Conservation (phyloP, 257 asterid species). For the Gynochthodes officinalis region DNA sequence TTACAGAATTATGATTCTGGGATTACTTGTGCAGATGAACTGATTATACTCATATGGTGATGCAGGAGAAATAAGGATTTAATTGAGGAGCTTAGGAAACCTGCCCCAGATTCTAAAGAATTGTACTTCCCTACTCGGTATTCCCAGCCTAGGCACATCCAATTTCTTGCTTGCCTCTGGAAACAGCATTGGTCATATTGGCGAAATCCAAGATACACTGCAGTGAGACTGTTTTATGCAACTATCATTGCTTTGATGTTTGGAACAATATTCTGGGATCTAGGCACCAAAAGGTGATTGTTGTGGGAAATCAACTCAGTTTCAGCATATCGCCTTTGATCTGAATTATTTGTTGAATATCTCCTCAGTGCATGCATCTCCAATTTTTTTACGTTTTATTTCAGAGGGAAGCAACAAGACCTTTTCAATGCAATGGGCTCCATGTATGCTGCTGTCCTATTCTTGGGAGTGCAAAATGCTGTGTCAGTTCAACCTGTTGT, state of each 20-base stretch:
- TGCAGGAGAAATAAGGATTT: constrained; percentile 62
- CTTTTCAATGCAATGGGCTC: constrained; percentile 88
- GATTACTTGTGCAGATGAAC: background rate
- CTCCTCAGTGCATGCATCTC: background rate
- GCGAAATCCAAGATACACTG: constrained; percentile 86
- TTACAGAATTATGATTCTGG: background rate
- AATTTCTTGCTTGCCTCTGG: constrained; percentile 86
- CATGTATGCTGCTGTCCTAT: constrained; percentile 79
- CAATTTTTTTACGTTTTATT: background rate
- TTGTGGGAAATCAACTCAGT: too few species aligned
- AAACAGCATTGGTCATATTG: constrained; percentile 82
- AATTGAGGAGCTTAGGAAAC: constrained; percentile 59
- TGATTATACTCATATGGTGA: background rate
- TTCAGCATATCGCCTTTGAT: background rate
- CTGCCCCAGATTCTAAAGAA: constrained; percentile 51
- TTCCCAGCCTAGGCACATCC: constrained; percentile 59
- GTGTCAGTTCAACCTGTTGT: constrained; percentile 79
- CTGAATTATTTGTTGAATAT: background rate
- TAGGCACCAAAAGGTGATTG: constrained; percentile 82
- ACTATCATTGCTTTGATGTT: constrained; percentile 73
- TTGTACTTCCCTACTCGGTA: constrained; percentile 66
- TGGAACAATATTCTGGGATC: constrained; percentile 91
- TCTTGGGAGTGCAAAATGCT: constrained; percentile 73
- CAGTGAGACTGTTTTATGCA: constrained; percentile 83
- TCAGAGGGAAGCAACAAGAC: constrained; percentile 76